phyloP scores from a whole-genome alignment of 345 rosid genomes.

The Salix dunnii region DNA sequence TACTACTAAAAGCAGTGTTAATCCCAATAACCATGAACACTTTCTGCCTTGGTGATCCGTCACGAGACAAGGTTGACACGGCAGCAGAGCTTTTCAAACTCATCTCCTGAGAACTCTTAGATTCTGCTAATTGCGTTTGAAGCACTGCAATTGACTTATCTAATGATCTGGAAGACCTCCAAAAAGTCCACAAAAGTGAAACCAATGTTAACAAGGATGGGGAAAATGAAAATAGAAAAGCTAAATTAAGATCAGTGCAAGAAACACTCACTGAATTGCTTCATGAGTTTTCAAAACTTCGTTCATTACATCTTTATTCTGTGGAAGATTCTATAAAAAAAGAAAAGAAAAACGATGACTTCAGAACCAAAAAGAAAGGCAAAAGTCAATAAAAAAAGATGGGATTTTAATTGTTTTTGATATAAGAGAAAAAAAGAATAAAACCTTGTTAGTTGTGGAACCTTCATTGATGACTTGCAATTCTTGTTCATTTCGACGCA shows the following conservation, averaged over 20 bases:
- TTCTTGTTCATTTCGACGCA: conserved; percentile 55
- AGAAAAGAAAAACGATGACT: neutral
- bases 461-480: conserved; percentile 54
- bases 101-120: conserved; percentile 49
- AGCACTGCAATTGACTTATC: conserved; percentile 72
- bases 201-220: conserved; percentile 10
- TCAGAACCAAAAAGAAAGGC: neutral
- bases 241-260: neutral
- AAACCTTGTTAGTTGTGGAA: conserved; percentile 56
- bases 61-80: conserved; percentile 19
- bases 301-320: conserved; percentile 50
- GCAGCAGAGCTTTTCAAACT: conserved; percentile 34
- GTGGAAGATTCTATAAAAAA: conserved; percentile 27
- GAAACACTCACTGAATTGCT: conserved; percentile 69
- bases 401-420: neutral
- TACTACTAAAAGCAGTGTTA: conserved; percentile 93
- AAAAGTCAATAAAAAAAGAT: neutral
- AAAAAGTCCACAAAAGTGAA: conserved; percentile 14
- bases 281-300: conserved; percentile 72
- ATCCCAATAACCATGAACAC: conserved; percentile 89
- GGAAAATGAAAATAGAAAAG: neutral
- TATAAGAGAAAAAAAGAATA: neutral
- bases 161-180: conserved; percentile 56
- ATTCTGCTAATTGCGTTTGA: conserved; percentile 67
- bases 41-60: conserved; percentile 45